phyloP scores from a whole-genome alignment of 352 stramenopile species.

The Blastocystis sp. region DNA sequence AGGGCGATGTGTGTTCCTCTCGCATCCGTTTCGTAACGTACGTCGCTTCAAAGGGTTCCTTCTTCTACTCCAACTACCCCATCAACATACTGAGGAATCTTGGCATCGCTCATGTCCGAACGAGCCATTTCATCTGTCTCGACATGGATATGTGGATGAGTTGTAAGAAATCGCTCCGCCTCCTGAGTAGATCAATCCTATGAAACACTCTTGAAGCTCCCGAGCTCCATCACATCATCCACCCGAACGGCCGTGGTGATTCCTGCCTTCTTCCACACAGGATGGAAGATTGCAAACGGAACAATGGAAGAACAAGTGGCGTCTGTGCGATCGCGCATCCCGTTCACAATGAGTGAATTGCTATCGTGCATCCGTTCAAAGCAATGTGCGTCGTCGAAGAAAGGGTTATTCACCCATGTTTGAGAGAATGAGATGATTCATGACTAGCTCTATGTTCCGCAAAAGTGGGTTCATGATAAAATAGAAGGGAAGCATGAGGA shows the following conservation, averaged over 20 bases:
- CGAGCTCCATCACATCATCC: background rate
- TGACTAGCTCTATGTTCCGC: background rate
- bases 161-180: background rate
- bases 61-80: constrained; percentile 40
- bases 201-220: background rate
- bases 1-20: too few species aligned
- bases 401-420: constrained; percentile 38
- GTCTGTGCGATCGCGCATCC: background rate
- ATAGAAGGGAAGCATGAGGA: background rate
- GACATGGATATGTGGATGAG: constrained; percentile 53
- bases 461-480: background rate
- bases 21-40: background rate
- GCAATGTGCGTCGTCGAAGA: background rate
- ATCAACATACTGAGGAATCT: constrained; percentile 53
- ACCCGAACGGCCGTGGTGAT: background rate
- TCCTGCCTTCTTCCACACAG: constrained; percentile 33
- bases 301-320: background rate
- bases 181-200: background rate
- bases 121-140: background rate
- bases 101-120: background rate
- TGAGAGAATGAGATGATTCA: background rate
- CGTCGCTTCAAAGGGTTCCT: background rate
- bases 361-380: background rate
- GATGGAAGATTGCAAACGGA: constrained; percentile 1
- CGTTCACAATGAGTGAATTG: background rate